Percentiles rank a stretch among this genome's conserved stretches.
Conservation (phyloP, 352 stramenopile species). For the Aphanomyces astaci region DNA sequence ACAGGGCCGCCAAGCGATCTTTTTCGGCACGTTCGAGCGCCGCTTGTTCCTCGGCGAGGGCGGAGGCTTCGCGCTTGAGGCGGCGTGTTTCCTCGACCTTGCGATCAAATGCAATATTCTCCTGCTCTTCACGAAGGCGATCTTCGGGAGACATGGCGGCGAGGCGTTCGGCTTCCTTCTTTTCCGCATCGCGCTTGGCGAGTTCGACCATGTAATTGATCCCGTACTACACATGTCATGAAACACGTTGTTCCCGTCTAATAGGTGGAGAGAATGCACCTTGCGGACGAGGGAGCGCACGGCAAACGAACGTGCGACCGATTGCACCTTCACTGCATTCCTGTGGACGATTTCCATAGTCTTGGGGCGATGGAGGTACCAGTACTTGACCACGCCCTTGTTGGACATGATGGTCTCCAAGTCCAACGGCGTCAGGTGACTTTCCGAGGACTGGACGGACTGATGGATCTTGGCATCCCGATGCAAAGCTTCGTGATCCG, state of each 20-base stretch:
- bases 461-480: constrained; percentile 71
- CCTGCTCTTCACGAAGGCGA: constrained; percentile 35
- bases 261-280: constrained; percentile 22
- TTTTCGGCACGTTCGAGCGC: neutral
- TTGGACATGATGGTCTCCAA: constrained; percentile 83
- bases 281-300: constrained; percentile 63
- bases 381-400: constrained; percentile 84
- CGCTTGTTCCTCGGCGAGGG: constrained; percentile 16
- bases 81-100: constrained; percentile 73
- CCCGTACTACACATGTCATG: too few species aligned
- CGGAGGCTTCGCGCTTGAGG: constrained; percentile 34
- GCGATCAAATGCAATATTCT: constrained; percentile 62
- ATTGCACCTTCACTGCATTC: constrained; percentile 84
- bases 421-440: constrained; percentile 63
- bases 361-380: constrained; percentile 82
- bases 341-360: constrained; percentile 86
- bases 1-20: neutral
- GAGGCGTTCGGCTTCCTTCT: constrained; percentile 52
- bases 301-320: constrained; percentile 61
- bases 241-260: too few species aligned
- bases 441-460: constrained; percentile 73
- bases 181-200: constrained; percentile 50
- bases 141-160: constrained; percentile 59
- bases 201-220: constrained; percentile 76
- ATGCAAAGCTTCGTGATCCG: constrained; percentile 77